phyloP scores from a whole-genome alignment of 2,329 filamentous ascomycete species.

The Keithomyces neogunnii region DNA sequence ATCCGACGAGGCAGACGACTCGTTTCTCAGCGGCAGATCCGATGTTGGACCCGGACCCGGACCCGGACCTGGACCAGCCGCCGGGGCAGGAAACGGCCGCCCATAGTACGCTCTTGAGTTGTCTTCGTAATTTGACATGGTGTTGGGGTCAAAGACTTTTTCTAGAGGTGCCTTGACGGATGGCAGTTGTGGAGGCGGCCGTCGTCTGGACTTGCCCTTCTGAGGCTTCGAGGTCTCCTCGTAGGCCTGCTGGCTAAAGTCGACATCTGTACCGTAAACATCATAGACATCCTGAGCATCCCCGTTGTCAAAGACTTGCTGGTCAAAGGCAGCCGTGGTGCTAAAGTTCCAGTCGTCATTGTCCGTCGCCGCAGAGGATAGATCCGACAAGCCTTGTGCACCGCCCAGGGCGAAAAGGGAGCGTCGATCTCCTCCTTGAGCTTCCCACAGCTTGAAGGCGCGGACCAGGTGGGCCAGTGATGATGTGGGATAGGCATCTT shows the following conservation, averaged over 20 bases:
- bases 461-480: constrained; percentile 58
- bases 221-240: constrained; percentile 44
- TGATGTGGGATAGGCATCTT: constrained; percentile 53
- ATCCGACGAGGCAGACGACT: constrained; percentile 38
- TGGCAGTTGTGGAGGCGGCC: constrained; percentile 49
- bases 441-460: constrained; percentile 68
- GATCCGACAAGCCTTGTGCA: constrained; percentile 42
- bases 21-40: constrained; percentile 51
- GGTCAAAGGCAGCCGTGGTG: constrained; percentile 56
- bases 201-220: constrained; percentile 44
- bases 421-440: constrained; percentile 60
- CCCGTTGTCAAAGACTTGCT: constrained; percentile 42
- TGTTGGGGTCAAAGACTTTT: constrained; percentile 59
- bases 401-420: constrained; percentile 54
- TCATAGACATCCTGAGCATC: constrained; percentile 53
- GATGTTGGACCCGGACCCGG: constrained; percentile 22
- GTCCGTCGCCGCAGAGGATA: constrained; percentile 34
- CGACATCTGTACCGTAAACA: constrained; percentile 50
- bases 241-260: constrained; percentile 36
- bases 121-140: constrained; percentile 55
- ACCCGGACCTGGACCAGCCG: constrained; percentile 20
- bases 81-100: constrained; percentile 28
- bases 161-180: constrained; percentile 52
- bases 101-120: constrained; percentile 55
- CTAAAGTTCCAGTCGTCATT: constrained; percentile 62